Base-by-base conservation (phyloP, 176 grass and related monocot genomes). In the Musa itinerans region DNA sequence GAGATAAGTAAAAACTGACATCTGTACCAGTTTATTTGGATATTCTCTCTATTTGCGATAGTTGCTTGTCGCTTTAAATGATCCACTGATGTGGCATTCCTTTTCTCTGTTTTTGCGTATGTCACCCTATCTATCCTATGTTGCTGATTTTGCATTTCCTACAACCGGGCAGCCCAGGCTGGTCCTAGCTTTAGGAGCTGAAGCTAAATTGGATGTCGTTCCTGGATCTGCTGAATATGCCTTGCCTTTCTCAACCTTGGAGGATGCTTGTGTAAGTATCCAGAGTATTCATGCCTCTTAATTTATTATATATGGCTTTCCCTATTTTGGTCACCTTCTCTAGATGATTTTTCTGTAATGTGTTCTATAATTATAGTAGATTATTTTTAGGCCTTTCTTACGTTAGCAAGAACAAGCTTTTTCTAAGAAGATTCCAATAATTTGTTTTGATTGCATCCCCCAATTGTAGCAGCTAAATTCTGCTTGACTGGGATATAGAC, bases 171-270 rank as follows among this genome's bases (percentile, higher is more conserved):
- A 99, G 95, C 88, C 34, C 88, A 99, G 95, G 95, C 84, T 99
- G 63, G 88, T 99, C 87, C 80, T 99, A 80, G 90, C 95, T 89
- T 89, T 99, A 83, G 95, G 95, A 52, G 84, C 90, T 92, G 95
- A 91, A 94, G 80, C 90, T 81, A 99, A 99, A 80, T 81, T 92
- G 68, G 95, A 92, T 64, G 73, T 83, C 27, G 81, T 94, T 84
- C 95, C 95, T 14, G 88, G 95, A 75, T 98, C 95, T 76, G 88
- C 86, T 8, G 82, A 99, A 85, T 91, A 91, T 89, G 88, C 95
- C 55, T 29, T 94, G 81, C 90, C 95, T 54, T 99, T 94, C 72
- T 84, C 83, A 20, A 99, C 86, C 54, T 87, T 99, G 81, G 90
- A 90, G 52, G 82, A 99, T 94, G 95, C 88, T 82, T 66, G 80